Evolutionary conservation across 257 asterid genomes (phyloP).

Genomic region (Lavandula angustifolia): DNA sequence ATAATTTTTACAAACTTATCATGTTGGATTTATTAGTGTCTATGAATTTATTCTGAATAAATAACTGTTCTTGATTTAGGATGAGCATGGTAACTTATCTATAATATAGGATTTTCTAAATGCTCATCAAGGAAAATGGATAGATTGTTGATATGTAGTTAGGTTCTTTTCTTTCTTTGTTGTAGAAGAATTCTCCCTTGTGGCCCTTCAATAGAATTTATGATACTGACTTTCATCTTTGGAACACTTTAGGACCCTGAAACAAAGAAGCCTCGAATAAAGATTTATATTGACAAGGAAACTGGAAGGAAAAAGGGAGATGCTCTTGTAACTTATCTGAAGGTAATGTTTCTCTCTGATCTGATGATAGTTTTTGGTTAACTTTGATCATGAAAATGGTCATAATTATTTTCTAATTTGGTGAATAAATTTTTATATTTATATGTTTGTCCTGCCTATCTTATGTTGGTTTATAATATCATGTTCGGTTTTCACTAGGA

Average conservation of each 20-base stretch:
- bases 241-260: constrained; percentile 76
- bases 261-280: constrained; percentile 88
- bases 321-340: constrained; percentile 87
- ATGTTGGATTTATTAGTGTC: neutral
- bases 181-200: constrained; percentile 10
- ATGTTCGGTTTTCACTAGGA: constrained; percentile 50
- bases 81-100: neutral
- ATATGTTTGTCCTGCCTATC: constrained; percentile 14
- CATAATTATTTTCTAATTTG: constrained; percentile 3
- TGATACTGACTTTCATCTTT: constrained; percentile 31
- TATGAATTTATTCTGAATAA: neutral
- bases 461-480: constrained; percentile 13
- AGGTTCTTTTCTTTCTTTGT: constrained; percentile 21
- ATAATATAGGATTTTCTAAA: neutral
- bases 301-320: constrained; percentile 91
- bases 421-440: constrained; percentile 4
- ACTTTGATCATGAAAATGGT: neutral
- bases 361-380: constrained; percentile 18
- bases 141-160: constrained; percentile 7
- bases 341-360: constrained; percentile 54
- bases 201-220: constrained; percentile 6
- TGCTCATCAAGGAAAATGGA: neutral
- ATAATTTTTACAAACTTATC: neutral
- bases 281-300: constrained; percentile 82
- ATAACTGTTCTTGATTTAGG: neutral